Conservation (phyloP, 1,284 basidiomycete species). For the Pyrrhoderma noxium region DNA sequence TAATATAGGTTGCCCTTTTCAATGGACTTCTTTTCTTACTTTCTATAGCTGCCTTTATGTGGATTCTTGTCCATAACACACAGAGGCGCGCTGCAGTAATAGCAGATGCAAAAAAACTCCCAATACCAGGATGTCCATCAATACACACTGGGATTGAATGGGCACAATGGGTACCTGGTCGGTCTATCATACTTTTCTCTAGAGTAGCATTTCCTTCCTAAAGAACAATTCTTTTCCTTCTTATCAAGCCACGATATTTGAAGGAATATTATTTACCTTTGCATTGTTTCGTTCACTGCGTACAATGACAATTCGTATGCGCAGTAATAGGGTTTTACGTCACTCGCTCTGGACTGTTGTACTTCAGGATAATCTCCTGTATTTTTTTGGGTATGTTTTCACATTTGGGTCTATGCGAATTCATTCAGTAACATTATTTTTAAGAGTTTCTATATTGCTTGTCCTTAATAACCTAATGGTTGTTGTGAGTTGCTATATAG, state of each 20-base stretch:
- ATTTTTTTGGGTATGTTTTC: slow-evolving; percentile 31
- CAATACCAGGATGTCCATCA: slow-evolving; percentile 36
- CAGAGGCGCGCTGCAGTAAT: slow-evolving; percentile 29
- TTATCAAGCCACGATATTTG: slow-evolving; percentile 19
- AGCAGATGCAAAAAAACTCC: slow-evolving; percentile 28
- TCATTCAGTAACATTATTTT: neutral
- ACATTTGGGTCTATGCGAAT: neutral
- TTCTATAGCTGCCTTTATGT: slow-evolving; percentile 33
- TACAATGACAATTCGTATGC: slow-evolving; percentile 19
- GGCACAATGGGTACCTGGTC: slow-evolving; percentile 36
- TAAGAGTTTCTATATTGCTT: slow-evolving; percentile 30
- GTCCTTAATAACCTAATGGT: slow-evolving; percentile 41
- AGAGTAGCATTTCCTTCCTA: slow-evolving; percentile 33
- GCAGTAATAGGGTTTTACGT: neutral
- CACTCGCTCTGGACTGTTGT: slow-evolving; percentile 26
- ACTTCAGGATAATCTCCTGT: slow-evolving; percentile 34
- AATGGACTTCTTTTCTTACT: slow-evolving; percentile 31
- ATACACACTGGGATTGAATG: slow-evolving; percentile 40
- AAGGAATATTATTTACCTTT: slow-evolving; percentile 32
- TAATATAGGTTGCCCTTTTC: slow-evolving; percentile 25
- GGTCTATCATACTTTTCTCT: neutral
- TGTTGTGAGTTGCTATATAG: slow-evolving; percentile 32
- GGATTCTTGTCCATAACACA: slow-evolving; percentile 32
- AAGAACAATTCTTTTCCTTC: neutral
- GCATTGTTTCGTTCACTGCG: slow-evolving; percentile 30